Percentiles rank a stretch among this genome's conserved stretches.
phyloP scores from a whole-genome alignment of 2,329 filamentous ascomycete species.

The Mycogone perniciosa region DNA sequence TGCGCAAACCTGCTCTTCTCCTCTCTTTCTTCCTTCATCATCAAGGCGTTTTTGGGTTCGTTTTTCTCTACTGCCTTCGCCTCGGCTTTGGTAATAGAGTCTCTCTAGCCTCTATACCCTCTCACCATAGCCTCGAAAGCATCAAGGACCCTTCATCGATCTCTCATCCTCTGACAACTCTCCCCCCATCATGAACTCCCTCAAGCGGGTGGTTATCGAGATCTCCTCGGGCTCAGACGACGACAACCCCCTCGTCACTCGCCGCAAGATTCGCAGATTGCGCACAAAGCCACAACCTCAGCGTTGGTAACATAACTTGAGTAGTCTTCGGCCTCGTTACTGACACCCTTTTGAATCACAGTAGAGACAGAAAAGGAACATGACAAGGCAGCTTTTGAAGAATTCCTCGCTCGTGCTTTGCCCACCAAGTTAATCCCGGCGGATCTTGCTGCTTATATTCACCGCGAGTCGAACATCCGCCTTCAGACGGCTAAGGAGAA shows the following conservation, averaged over 20 bases:
- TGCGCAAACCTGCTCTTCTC: too few relatives aligned
- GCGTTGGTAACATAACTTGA: background rate
- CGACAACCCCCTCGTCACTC: background rate
- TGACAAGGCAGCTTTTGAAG: slow-evolving; percentile 5
- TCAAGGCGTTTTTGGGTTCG: too few relatives aligned
- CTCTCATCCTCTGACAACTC: background rate
- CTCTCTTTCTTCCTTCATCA: too few relatives aligned
- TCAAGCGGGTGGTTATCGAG: slow-evolving; percentile 5
- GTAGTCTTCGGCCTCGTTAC: background rate
- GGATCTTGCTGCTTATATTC: slow-evolving; percentile 17
- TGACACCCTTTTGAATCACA: background rate
- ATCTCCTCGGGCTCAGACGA: slow-evolving; percentile 4
- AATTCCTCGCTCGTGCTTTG: slow-evolving; percentile 14
- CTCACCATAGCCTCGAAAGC: too few relatives aligned
- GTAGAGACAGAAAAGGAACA: background rate
- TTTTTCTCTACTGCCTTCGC: too few relatives aligned
- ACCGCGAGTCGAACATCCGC: slow-evolving; percentile 18
- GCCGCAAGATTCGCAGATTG: slow-evolving; percentile 2
- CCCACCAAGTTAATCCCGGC: slow-evolving; percentile 19
- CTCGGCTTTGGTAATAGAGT: too few relatives aligned
- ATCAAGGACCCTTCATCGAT: background rate
- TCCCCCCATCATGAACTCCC: background rate
- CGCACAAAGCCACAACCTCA: background rate
- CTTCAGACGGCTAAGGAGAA: slow-evolving; percentile 18
- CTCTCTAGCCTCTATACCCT: too few relatives aligned